Evolutionary conservation across 1,284 basidiomycete species (phyloP), one percentile per base, ranked within the genome.

Genomic region (Pseudozyma hubeiensis): DNA sequence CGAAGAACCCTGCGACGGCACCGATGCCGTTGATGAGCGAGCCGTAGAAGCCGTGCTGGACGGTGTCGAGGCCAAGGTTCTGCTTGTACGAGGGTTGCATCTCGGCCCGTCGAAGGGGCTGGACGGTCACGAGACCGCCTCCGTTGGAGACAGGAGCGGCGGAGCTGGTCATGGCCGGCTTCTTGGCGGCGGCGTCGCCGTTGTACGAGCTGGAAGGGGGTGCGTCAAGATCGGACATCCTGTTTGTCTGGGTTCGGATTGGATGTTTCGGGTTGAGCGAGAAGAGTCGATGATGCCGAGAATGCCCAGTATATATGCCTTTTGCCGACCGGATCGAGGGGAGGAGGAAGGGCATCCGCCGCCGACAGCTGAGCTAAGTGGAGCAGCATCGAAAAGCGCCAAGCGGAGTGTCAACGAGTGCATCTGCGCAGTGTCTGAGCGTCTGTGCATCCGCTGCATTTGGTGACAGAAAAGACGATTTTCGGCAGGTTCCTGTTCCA

Each of bases 51-150:
- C 76, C 71, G n/a, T 76, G 75, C 40, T 70, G 52, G 39, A 73
- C 66, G 13, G 58, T 59, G 19, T 69, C 73, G 9, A 73, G 62
- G 16, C 76, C 79, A 30, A 64, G 48, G 62, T 61, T 37, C 55
- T 61, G 51, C 53, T 73, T 86, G 86, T 72, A 72, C 14, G 69
- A 72, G 8, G 69, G 64, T 17, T 72, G 69, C 69, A 72, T 72
- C 49, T 94, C 92, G 52, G 88, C 88, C 64, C 89, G 88, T 86
- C 90, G 91, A 82, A 94, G 86, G 3, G 93, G 92, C 82, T 94
- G 91, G 8, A 94, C 92, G 19, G 65, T 68, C 19, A 68, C 65
- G 10, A 78, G 64, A 31, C 67, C 67, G 9, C 53, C 61, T 13
- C 52, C 35, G 11, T 48, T 51, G 30, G 54, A 10, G 13, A 43